Conservation (phyloP, 371 early-diverging fungal genomes). For the Paraphysoderma sedebokerense region DNA sequence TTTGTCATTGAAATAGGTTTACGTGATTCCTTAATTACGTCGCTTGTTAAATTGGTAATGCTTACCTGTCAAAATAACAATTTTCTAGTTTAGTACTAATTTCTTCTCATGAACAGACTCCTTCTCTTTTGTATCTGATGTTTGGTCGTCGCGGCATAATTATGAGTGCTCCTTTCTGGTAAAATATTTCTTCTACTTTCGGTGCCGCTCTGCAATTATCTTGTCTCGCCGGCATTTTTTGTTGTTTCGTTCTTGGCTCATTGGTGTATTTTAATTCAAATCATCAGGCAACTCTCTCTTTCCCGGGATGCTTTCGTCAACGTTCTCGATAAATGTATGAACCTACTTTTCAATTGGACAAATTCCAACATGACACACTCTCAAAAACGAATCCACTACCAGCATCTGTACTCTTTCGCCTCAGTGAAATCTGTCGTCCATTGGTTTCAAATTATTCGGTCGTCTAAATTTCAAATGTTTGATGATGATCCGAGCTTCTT, state of each 20-base stretch:
- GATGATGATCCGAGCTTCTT: slow-evolving; percentile 44
- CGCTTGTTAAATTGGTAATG: background rate
- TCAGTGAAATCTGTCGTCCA: slow-evolving; percentile 84
- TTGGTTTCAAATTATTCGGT: slow-evolving; percentile 91
- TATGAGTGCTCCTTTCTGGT: slow-evolving; percentile 72
- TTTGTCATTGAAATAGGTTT: background rate
- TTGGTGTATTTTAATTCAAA: too few relatives aligned
- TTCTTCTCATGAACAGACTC: slow-evolving; percentile 47
- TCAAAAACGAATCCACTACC: slow-evolving; percentile 64
- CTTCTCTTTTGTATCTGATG: slow-evolving; percentile 75
- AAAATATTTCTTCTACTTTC: too few relatives aligned
- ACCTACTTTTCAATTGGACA: slow-evolving; percentile 73
- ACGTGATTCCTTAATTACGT: background rate
- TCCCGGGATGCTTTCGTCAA: slow-evolving; percentile 56
- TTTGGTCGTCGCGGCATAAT: slow-evolving; percentile 74
- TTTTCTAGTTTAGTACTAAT: background rate
- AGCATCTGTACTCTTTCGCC: slow-evolving; percentile 74
- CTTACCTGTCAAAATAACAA: background rate
- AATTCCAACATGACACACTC: slow-evolving; percentile 38
- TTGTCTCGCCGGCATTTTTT: too few relatives aligned
- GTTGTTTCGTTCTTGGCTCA: too few relatives aligned
- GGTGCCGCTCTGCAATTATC: too few relatives aligned
- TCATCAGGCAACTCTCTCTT: too few relatives aligned
- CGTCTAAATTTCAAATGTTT: slow-evolving; percentile 75
- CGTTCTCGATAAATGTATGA: slow-evolving; percentile 50